Conservation (phyloP, 2,329 filamentous ascomycete genomes). For the Cladosporium sp. region DNA sequence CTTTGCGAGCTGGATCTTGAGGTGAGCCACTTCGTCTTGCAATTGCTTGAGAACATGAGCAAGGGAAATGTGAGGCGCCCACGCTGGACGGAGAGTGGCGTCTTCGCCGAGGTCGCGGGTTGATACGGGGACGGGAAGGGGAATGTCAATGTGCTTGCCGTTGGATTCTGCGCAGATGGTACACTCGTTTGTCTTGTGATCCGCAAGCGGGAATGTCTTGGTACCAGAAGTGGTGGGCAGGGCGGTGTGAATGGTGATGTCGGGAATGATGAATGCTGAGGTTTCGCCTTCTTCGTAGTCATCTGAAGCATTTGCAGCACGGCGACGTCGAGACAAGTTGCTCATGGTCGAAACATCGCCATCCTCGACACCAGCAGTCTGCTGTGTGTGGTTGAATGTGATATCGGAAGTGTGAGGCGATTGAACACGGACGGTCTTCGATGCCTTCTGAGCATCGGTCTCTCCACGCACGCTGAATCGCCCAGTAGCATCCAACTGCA, state of each 20-base stretch:
- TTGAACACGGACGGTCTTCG: slow-evolving; percentile 39
- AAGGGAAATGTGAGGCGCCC: slow-evolving; percentile 70
- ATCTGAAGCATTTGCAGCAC: slow-evolving; percentile 23
- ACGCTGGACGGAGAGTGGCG: slow-evolving; percentile 60
- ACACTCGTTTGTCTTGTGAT: slow-evolving; percentile 55
- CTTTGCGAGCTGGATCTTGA: slow-evolving; percentile 67
- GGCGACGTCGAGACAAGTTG: slow-evolving; percentile 51
- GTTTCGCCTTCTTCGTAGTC: slow-evolving; percentile 43
- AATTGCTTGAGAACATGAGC: slow-evolving; percentile 81
- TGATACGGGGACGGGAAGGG: slow-evolving; percentile 37
- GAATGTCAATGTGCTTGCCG: slow-evolving; percentile 41
- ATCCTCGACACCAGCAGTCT: slow-evolving; percentile 34
- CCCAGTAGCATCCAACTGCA: slow-evolving; percentile 29
- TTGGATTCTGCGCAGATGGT: slow-evolving; percentile 50
- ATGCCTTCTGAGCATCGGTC: slow-evolving; percentile 29
- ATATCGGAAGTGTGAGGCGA: slow-evolving; percentile 37
- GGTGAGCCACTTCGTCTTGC: slow-evolving; percentile 74
- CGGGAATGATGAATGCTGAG: slow-evolving; percentile 64
- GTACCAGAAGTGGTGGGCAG: slow-evolving; percentile 16
- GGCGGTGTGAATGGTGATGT: slow-evolving; percentile 54
- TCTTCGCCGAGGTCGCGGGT: slow-evolving; percentile 33
- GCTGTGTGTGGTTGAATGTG: slow-evolving; percentile 31
- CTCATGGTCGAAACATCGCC: slow-evolving; percentile 50
- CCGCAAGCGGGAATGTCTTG: slow-evolving; percentile 17
- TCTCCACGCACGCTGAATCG: slow-evolving; percentile 28